Evolutionary conservation across 345 rosid genomes (phyloP), one percentile per base, ranked within the genome.

Genomic region (Bretschneidera sinensis): DNA sequence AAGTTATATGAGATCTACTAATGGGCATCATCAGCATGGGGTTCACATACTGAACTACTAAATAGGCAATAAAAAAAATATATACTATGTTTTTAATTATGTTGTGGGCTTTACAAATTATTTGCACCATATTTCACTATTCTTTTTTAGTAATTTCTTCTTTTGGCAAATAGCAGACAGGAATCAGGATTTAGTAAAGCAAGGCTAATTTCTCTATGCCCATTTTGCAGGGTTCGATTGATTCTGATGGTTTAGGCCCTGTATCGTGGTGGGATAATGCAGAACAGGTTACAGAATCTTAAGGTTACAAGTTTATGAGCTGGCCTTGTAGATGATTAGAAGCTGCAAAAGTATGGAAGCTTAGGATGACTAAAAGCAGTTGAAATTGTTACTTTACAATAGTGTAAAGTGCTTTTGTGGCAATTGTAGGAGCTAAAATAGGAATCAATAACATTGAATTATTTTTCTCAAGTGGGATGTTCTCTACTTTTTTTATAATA

Each of bases 191-290:
- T 28, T 28, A 28, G 5, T 28, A 3, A 28, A 28, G 33, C 33
- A 39, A 39, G 16, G n/a, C n/a, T 23, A 22, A 17, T 20, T 18
- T 2, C 15, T 24, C 23, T 19, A 57, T 17, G 3, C 21, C 4
- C 39, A 6, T 55, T 50, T 71, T 71, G 59, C 83, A 91, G 98
- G 98, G 95, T 28, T 64, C 80, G 15, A 28, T 86, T 57, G 83
- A 91, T 58, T 66, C 48, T n/a, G 91, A 88, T 59, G 91, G 98
- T 62, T 68, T 91, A 50, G 96, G 95, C 17, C 92, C 87, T 2
- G 75, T 80, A 74, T 80, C 88, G n/a, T 91, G 96, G 97, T 91
- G 96, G 94, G 74, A 81, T 43, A 66, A 71, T 63, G 75, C 45
- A 54, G 69, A 59, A 28, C 33, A 48, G 60, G 31, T 71, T 57